Percentiles rank a stretch among this genome's conserved stretches.
Evolutionary conservation across 257 asterid genomes (phyloP).

Genomic region (Nicotiana otophora): DNA sequence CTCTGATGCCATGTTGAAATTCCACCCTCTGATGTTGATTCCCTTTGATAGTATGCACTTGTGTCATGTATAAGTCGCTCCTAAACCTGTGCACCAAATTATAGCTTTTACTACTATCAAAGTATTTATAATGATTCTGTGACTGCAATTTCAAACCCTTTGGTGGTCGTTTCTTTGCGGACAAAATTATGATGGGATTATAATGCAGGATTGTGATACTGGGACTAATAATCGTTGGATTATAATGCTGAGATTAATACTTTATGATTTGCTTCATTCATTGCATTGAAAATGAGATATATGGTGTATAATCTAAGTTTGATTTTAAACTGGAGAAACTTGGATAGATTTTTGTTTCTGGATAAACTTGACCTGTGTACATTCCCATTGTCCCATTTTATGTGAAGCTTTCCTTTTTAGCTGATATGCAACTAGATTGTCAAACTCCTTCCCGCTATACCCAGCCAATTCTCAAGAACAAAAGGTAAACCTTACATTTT

Average conservation of each 20-base stretch:
- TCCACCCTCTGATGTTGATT: background rate
- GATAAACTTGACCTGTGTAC: background rate
- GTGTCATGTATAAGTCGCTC: background rate
- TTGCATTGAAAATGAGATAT: background rate
- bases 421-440: no score
- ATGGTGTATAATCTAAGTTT: background rate
- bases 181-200: background rate
- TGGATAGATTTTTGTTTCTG: background rate
- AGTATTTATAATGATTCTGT: background rate
- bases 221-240: background rate
- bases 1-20: no score
- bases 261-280: background rate
- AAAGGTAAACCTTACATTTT: no score
- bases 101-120: background rate
- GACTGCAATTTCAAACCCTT: background rate
- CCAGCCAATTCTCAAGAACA: no score
- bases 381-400: no score
- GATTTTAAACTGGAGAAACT: constrained; percentile 1
- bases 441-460: no score
- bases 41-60: background rate
- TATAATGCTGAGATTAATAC: background rate
- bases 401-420: no score
- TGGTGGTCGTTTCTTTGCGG: background rate
- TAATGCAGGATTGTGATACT: background rate
- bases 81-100: background rate